phyloP scores from a whole-genome alignment of 1,139 yeast species.

The Geotrichum histeridarum region DNA sequence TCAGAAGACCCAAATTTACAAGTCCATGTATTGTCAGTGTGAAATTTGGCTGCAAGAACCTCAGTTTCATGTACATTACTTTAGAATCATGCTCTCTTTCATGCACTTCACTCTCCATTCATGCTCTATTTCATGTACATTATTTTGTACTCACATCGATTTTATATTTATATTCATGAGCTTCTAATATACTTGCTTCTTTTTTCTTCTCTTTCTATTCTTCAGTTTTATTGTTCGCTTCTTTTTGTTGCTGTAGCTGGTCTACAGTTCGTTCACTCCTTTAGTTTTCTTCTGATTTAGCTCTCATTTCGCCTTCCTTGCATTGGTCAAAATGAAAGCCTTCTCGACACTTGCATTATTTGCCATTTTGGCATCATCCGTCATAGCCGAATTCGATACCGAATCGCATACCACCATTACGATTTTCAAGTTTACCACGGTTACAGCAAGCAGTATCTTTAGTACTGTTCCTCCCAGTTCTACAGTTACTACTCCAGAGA shows the following conservation, averaged over 20 bases:
- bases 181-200: not conserved
- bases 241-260: slow-evolving; percentile 14
- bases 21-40: too few species aligned
- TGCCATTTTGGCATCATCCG: slow-evolving; percentile 15
- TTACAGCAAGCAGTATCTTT: slow-evolving; percentile 9
- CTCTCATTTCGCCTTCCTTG: not conserved
- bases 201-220: too few species aligned
- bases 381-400: slow-evolving; percentile 1
- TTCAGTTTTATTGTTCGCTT: too few species aligned
- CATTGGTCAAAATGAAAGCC: slow-evolving; percentile 12
- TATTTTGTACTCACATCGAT: too few species aligned
- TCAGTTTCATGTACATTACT: too few species aligned
- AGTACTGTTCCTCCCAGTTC: not conserved
- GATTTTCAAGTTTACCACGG: not conserved
- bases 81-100: too few species aligned
- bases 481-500: slow-evolving; percentile 6
- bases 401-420: slow-evolving; percentile 8
- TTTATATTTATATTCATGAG: too few species aligned
- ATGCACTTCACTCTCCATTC: too few species aligned
- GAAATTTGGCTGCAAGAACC: too few species aligned
- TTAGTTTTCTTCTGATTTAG: not conserved
- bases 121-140: too few species aligned
- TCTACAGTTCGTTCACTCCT: slow-evolving; percentile 8
- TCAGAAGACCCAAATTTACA: too few species aligned
- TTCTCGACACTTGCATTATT: slow-evolving; percentile 6